Conservation (phyloP, 1,284 basidiomycete species). For the Malassezia psittaci region DNA sequence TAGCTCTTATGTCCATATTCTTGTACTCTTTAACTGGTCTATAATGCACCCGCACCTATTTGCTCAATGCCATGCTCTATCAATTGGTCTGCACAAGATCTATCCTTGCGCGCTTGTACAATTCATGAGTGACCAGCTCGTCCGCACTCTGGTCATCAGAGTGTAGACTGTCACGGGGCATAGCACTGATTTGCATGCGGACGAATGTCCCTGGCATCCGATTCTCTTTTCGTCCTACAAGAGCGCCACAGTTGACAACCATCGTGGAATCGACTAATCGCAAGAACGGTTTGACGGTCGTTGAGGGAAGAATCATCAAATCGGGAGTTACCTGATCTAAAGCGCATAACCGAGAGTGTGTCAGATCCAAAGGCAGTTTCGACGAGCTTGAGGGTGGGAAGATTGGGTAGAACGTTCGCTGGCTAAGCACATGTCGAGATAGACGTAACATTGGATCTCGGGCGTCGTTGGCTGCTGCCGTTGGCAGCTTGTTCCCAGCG, state of each 20-base stretch:
- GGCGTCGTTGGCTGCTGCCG: conserved; percentile 48
- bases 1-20: conserved; percentile 13
- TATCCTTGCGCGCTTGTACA: conserved; percentile 23
- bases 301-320: conserved; percentile 69
- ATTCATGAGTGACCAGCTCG: conserved; percentile 10
- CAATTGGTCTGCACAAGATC: conserved; percentile 19
- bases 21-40: not conserved
- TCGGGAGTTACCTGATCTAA: conserved; percentile 56
- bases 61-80: no score
- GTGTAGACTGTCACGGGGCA: conserved; percentile 1
- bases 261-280: conserved; percentile 59
- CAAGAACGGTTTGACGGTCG: conserved; percentile 22
- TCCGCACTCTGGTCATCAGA: not conserved
- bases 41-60: no score
- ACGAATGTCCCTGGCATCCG: not conserved
- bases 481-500: conserved; percentile 42
- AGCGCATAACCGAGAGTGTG: conserved; percentile 29
- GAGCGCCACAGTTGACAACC: conserved; percentile 57
- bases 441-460: conserved; percentile 67
- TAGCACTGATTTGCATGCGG: conserved; percentile 16
- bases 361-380: conserved; percentile 27
- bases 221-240: not conserved
- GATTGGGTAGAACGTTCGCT: conserved; percentile 87
- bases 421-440: conserved; percentile 70
- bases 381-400: conserved; percentile 72